Base-by-base conservation (phyloP, 306 rosid genomes). In the Cicer chorassanicum region DNA sequence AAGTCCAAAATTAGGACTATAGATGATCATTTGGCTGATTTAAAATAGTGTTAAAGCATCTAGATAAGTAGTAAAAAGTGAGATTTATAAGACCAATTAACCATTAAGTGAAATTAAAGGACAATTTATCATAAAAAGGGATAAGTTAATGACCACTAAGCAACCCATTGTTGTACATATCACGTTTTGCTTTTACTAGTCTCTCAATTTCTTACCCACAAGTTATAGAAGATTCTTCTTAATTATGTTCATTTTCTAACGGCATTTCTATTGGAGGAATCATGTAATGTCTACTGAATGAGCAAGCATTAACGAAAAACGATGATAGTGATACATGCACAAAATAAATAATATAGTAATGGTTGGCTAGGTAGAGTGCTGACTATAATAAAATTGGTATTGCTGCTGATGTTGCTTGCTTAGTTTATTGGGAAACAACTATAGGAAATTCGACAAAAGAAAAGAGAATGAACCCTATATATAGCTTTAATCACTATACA, bases 241-340 rank as follows among this genome's bases (percentile, higher is more conserved):
- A 29, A 29, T 29, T 24, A 34, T 61, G 60, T 41, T 41, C 29
- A 44, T 8, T 21, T 38, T 56, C 46, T 2, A 54, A 40, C 6
- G 64, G 21, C 8, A 41, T 50, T 53, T 54, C 84, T 54, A 75
- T 76, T 70, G 70, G 78, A 9, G 70, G 65, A 71, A 65, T 45
- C 43, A 10, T 69, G 34, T 81, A 81, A 40, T 81, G 85, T 71
- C 65, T 44, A 64, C 0, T 65, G 78, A 70, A 76, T 77, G 67
- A 61, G 78, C 65, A 72, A 81, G 85, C 81, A 81, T 71, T 81
- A 81, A 24, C 65, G 9, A 70, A 19, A 70, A 19, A 68, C 14
- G 1, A 21, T 70, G 75, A 36, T 38, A 24, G 62, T 48, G 80
- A 80, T 59, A 9, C 38, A 56, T 56, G 13, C 39, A 57, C 15